Conservation (phyloP, 1,139 yeast genomes). For the Saccharomyces hybrid region DNA sequence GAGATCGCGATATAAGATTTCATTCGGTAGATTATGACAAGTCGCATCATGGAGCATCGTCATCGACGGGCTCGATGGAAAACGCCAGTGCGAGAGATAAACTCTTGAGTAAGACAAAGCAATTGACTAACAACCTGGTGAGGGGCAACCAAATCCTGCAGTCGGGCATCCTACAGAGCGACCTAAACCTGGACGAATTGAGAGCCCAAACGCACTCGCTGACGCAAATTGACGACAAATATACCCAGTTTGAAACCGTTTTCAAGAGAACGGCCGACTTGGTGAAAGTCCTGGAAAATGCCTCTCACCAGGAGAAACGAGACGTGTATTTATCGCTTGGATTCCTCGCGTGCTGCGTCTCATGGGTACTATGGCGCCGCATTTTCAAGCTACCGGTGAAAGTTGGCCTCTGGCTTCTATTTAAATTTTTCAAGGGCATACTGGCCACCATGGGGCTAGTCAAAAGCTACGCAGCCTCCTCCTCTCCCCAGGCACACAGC, state of each 20-base stretch:
- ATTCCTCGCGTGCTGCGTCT: constrained; percentile 42
- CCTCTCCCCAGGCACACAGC: constrained; percentile 1
- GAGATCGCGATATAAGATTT: background rate
- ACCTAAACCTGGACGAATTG: constrained; percentile 50
- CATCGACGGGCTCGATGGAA: background rate
- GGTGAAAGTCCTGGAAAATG: constrained; percentile 42
- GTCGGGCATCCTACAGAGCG: constrained; percentile 50
- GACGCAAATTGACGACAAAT: constrained; percentile 39
- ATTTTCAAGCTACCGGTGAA: constrained; percentile 44
- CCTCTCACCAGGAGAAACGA: constrained; percentile 47
- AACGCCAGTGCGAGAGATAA: constrained; percentile 29
- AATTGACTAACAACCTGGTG: constrained; percentile 32
- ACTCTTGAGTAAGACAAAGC: constrained; percentile 31
- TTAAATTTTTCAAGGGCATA: constrained; percentile 36
- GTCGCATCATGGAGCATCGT: background rate
- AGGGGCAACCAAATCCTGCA: constrained; percentile 40
- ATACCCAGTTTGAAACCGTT: constrained; percentile 40
- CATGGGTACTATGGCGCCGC: constrained; percentile 53
- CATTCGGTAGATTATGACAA: background rate
- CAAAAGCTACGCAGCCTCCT: constrained; percentile 4
- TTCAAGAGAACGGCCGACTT: constrained; percentile 46
- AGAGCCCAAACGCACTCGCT: constrained; percentile 49
- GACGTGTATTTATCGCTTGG: constrained; percentile 46
- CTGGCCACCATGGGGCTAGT: constrained; percentile 28
- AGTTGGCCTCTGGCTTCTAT: constrained; percentile 42